phyloP scores from a whole-genome alignment of 1,139 yeast species.

The Suhomyces chickasaworum region DNA sequence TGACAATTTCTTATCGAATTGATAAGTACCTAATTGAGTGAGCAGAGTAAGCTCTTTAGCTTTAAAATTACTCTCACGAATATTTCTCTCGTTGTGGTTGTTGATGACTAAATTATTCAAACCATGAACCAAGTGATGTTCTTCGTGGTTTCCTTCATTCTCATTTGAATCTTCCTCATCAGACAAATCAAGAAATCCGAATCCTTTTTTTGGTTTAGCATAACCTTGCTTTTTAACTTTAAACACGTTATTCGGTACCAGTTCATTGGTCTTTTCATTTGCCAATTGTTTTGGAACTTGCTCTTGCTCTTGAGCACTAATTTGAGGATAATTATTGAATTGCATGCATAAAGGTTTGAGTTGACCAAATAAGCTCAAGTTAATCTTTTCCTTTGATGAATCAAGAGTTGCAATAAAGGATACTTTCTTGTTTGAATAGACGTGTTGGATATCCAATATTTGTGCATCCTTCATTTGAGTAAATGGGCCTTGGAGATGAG shows the following conservation, averaged over 20 bases:
- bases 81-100: background rate
- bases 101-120: background rate
- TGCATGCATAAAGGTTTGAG: constrained; percentile 36
- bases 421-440: constrained; percentile 19
- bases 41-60: background rate
- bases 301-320: no score
- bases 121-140: background rate
- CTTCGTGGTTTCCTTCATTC: background rate
- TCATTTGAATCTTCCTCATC: constrained; percentile 19
- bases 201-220: constrained; percentile 36
- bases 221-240: constrained; percentile 19
- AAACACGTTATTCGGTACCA: background rate
- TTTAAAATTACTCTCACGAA: constrained; percentile 1
- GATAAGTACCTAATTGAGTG: background rate
- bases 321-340: constrained; percentile 8
- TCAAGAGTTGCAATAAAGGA: constrained; percentile 26
- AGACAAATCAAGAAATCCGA: constrained; percentile 38
- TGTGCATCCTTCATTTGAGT: background rate
- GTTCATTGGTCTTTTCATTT: background rate
- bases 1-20: background rate
- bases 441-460: constrained; percentile 20
- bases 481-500: constrained; percentile 31
- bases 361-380: constrained; percentile 32
- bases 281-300: background rate
- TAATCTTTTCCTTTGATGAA: constrained; percentile 13